Evolutionary conservation across 257 asterid genomes (phyloP).

Genomic region (Solanum chiquidenum): DNA sequence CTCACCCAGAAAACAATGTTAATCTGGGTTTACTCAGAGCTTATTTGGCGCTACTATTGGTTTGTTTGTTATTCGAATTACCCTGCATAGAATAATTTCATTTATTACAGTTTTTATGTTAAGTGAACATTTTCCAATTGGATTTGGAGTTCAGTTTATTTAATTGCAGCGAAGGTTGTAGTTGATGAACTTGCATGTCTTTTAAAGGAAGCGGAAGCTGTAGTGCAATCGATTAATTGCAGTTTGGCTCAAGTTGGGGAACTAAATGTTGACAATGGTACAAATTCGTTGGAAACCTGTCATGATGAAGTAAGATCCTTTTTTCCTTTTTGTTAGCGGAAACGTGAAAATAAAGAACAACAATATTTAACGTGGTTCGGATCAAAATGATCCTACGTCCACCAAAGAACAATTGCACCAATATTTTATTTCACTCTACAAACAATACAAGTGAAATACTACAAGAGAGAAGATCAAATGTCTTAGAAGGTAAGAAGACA

Average conservation of each 20-base stretch:
- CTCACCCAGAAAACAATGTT: constrained; percentile 33
- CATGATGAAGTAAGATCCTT: constrained; percentile 16
- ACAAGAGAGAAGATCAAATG: too few species aligned
- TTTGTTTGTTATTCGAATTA: too few species aligned
- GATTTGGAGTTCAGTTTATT: neutral
- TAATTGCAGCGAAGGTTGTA: constrained; percentile 37
- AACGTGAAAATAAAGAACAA: too few species aligned
- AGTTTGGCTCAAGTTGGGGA: constrained; percentile 13
- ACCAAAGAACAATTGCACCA: too few species aligned
- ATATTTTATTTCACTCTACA: too few species aligned
- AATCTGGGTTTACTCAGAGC: neutral
- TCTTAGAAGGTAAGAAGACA: too few species aligned
- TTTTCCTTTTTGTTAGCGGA: neutral
- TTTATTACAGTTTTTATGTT: neutral
- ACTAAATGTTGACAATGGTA: constrained; percentile 12
- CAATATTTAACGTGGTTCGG: too few species aligned
- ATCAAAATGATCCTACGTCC: too few species aligned
- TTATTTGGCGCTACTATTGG: too few species aligned
- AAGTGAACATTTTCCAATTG: neutral
- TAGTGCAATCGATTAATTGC: constrained; percentile 20
- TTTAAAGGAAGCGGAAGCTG: constrained; percentile 1
- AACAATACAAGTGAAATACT: too few species aligned
- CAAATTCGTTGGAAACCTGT: constrained; percentile 11
- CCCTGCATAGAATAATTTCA: neutral
- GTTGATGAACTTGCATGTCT: constrained; percentile 23